Base-by-base conservation (phyloP, 2,329 filamentous ascomycete genomes). In the Fusarium cyanostomum region DNA sequence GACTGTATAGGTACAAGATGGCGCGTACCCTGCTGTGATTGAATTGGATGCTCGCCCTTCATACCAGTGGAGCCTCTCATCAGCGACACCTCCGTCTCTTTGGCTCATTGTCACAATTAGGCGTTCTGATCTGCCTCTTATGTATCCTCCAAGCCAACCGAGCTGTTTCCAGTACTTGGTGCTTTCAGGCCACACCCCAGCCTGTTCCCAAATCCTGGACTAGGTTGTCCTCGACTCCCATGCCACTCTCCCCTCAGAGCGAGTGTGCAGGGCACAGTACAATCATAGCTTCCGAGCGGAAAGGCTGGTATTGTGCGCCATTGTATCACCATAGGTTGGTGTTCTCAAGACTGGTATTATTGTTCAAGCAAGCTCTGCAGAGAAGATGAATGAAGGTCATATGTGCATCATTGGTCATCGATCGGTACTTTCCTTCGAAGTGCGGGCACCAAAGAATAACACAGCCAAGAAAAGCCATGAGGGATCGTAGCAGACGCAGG, bases 1-100 rank as follows among this genome's bases (percentile, higher is more conserved):
- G 42, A 53, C 71, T 52, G 71, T 76, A 74, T 67, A 52, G 65
- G 67, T 77, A 76, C 73, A 56, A 69, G 30, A 37, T 16, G 12
- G 18, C 42, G 62, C 33, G 74, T 75, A 75, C 72, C 72, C 51
- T 62, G 34, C 37, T 48, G 44, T 31, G 48, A 18, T 18, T 11
- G 52, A 34, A n/a, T 33, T 53, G 21, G 30, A 43, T 59, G 61
- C 48, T 56, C 51, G 35, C 49, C 55, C 52, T 53, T 51, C 45
- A 39, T 43, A 38, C 46, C 33, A 13, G n/a, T n/a, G n/a, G n/a
- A n/a, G 26, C 24, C 27, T 48, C 24, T 31, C 16, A 15, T 18
- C 27, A 34, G 28, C 38, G 28, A 37, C 52, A 56, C 26, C 45
- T 56, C 42, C 52, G n/a, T 65, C 44, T 51, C 33, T 18, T 59